Evolutionary conservation across 2,329 filamentous ascomycete genomes (phyloP), one percentile per base, ranked within the genome.

Genomic region (Cryphonectria naterciae): DNA sequence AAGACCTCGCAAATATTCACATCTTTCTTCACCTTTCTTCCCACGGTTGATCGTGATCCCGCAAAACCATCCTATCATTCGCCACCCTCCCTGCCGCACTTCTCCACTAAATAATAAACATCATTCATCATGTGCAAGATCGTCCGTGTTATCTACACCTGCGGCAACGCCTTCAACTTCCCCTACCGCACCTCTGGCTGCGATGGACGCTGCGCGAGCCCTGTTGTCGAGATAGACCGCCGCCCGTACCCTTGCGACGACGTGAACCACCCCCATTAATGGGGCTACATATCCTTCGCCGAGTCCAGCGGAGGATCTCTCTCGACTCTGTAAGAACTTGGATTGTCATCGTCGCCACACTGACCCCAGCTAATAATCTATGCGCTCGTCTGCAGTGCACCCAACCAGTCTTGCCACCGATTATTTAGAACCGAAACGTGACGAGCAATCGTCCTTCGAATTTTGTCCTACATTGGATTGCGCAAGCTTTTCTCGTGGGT

Each of bases 391-490:
- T 15, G 17, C 22, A 63, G 56, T 63, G 32, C 56, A 63, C 19
- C 43, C 58, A 61, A 11, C 35, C 65, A 43, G 35, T 39, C 39
- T 62, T 63, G n/a, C 22, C 67, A 46, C 54, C 58, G 63, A 67
- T 10, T 28, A 54, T 11, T 7, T 72, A 72, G 71, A 72, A 37
- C 41, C 58, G 62, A 67, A n/a, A 49, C 43, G 28, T 65, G 52
- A 68, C 71, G 71, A 72, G 71, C 71, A 72, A 72, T 72, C 71
- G 71, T 70, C 58, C 54, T 70, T 63, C 15, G 37, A 43, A 54
- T 54, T 32, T 67, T n/a, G 10, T 52, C 67, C 32, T 25, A 41
- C 43, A 58, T 28, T 46, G 54, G 65, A 37, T 32, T 52, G 62
- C 60, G 41, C 39, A 52, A 49, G 61, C 17, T 60, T 60, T 43